Evolutionary conservation across 2,329 filamentous ascomycete species (phyloP).

Genomic region (Anisogramma anomala): DNA sequence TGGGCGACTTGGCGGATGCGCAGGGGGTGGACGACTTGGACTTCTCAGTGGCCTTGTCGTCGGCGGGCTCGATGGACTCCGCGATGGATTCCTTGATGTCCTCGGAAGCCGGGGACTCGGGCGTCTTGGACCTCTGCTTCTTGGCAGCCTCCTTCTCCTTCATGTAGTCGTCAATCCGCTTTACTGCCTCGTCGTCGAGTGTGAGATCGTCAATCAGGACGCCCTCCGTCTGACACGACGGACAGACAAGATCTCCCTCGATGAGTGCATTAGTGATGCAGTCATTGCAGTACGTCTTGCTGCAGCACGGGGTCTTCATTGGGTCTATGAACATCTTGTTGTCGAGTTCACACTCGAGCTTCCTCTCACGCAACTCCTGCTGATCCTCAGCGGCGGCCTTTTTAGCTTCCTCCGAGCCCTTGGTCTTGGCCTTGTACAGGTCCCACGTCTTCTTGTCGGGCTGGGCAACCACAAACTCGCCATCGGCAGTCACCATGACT

Average conservation of each 20-base stretch:
- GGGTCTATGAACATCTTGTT: constrained; percentile 97
- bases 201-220: constrained; percentile 87
- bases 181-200: constrained; percentile 64
- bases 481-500: constrained; percentile 95
- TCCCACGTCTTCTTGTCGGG: constrained; percentile 95
- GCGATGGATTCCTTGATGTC: constrained; percentile 25
- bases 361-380: constrained; percentile 78
- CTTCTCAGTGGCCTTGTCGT: constrained; percentile 24
- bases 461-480: constrained; percentile 93
- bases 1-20: constrained; percentile 22
- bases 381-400: constrained; percentile 66
- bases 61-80: constrained; percentile 27
- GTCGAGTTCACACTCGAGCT: constrained; percentile 89
- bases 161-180: constrained; percentile 67
- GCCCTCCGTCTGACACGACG: constrained; percentile 79
- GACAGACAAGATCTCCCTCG: constrained; percentile 95
- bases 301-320: constrained; percentile 97
- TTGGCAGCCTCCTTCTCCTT: constrained; percentile 43
- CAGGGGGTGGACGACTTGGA: constrained; percentile 24
- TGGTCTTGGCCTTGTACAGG: constrained; percentile 88
- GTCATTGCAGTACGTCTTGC: constrained; percentile 97
- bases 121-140: constrained; percentile 38
- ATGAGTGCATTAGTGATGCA: constrained; percentile 99
- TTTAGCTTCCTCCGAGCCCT: constrained; percentile 71
- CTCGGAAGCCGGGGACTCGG: constrained; percentile 22